These are phyloP conservation scores for Claviceps spartinae DNA, from an alignment of 2,329 filamentous ascomycete species.

Conservation along the genomic window DNA sequence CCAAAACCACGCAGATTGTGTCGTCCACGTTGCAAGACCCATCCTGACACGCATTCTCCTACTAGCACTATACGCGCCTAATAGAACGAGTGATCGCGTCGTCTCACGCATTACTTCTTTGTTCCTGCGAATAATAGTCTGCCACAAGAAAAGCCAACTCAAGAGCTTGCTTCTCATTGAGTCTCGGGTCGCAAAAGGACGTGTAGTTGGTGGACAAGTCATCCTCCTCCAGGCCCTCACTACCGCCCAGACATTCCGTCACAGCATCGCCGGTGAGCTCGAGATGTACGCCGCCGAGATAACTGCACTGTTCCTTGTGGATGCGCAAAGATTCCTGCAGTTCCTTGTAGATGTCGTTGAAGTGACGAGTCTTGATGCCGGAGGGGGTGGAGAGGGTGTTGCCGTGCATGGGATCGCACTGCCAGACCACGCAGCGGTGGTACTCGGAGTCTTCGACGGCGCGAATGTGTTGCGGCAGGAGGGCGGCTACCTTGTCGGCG, in stretches of 20 bases:
- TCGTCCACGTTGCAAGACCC: not conserved
- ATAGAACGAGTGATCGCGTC: not conserved
- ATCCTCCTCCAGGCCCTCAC: constrained; percentile 73
- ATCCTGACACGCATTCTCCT: not conserved
- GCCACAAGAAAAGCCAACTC: constrained; percentile 91
- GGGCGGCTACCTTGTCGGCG: constrained; percentile 55
- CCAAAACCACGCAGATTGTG: not conserved
- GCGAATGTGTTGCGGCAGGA: constrained; percentile 76
- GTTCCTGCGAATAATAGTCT: constrained; percentile 49
- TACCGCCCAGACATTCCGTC: constrained; percentile 88
- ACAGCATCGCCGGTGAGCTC: constrained; percentile 93
- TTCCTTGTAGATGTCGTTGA: constrained; percentile 81
- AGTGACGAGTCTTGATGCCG: constrained; percentile 85
- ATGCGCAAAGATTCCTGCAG: constrained; percentile 71
- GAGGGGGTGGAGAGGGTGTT: constrained; percentile 54
- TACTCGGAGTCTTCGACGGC: constrained; percentile 72
- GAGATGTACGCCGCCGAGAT: constrained; percentile 85
- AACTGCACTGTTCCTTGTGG: constrained; percentile 70
- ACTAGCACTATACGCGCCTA: not conserved
- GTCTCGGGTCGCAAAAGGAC: constrained; percentile 83
- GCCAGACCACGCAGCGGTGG: constrained; percentile 65
- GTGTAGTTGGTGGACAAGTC: constrained; percentile 86
- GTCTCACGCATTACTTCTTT: constrained; percentile 8
- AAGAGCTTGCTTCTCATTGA: constrained; percentile 96
- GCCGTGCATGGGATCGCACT: constrained; percentile 98